Base-by-base conservation (phyloP, 306 rosid species). In the Styphnolobium japonicum region DNA sequence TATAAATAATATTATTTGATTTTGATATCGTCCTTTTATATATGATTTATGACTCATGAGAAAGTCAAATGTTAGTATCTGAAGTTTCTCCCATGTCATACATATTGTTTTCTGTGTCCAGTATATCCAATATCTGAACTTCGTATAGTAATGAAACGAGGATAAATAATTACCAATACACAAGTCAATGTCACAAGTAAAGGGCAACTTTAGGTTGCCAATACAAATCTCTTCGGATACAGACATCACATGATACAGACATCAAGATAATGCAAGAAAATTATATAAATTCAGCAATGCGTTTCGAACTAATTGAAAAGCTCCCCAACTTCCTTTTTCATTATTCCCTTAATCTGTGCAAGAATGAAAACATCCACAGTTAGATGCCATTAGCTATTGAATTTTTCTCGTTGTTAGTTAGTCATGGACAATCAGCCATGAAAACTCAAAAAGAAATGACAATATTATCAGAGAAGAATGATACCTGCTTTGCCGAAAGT, bases 401-500 rank as follows among this genome's bases (percentile, higher is more conserved):
- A 6, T 25, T 55, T 27, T 53, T 21, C 56, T 29, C 36, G 25
- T 46, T 58, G 22, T 27, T 71, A 22, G 22, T 27, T 71, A 22
- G 12, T 27, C 42, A 16, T 39, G 14, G 19, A 43, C n/a, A 5
- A 53, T 12, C 46, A 34, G 18, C 61, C 4, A 9, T 16, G 19
- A 51, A 62, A 82, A 49, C 10, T 68, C 3, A 39, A 10, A 6
- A 39, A 63, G 7, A 19, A 57, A 36, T 25, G 49, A 56, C 3
- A 79, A 75, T 51, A 52, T 36, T 8, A 19, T 33, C 5, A 11
- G 66, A 72, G 18, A 29, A 71, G 48, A 76, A 80, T 61, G 10
- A 43, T 61, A 94, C 98, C 97, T 91, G 97, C 79, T 92, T 95
- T 9, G 85, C 93, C 0, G 98, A 87, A 45, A 95, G 88, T 77